phyloP scores from a whole-genome alignment of 306 rosid genomes.

The Sicyos edulis region DNA sequence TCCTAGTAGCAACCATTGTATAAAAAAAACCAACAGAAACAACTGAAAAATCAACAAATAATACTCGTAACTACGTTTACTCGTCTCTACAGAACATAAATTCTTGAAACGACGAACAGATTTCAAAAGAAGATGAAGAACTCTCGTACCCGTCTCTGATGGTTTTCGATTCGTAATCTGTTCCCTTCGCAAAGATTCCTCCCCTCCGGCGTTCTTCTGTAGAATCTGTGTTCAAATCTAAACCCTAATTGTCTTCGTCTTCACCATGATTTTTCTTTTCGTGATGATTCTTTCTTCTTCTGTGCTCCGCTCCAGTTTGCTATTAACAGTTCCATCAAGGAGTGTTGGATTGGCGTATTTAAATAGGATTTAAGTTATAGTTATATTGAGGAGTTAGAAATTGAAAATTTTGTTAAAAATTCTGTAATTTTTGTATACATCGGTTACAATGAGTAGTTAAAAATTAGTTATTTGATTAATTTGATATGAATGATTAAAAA shows the following conservation, averaged over 20 bases:
- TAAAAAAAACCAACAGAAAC: not conserved
- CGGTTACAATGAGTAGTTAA: no score
- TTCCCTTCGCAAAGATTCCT: not conserved
- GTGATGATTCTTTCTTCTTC: not conserved
- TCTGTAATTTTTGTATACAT: no score
- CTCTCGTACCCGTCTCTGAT: not conserved
- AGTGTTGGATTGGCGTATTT: no score
- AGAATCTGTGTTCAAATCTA: not conserved
- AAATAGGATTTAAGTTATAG: no score
- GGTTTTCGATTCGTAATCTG: not conserved
- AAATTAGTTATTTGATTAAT: no score
- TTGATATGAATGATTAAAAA: no score
- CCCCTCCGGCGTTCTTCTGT: not conserved
- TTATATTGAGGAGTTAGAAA: no score
- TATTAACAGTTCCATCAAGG: not conserved
- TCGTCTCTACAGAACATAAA: not conserved
- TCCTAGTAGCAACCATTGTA: not conserved
- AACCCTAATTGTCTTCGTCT: slow-evolving; percentile 1
- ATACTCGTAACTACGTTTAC: not conserved
- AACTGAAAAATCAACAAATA: not conserved
- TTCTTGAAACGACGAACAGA: not conserved
- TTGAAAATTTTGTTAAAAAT: no score
- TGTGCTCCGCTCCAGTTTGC: not conserved
- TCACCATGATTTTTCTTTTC: not conserved
- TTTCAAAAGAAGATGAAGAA: slow-evolving; percentile 7